Conservation (phyloP, 2,329 filamentous ascomycete genomes). For the Colletotrichum godetiae region DNA sequence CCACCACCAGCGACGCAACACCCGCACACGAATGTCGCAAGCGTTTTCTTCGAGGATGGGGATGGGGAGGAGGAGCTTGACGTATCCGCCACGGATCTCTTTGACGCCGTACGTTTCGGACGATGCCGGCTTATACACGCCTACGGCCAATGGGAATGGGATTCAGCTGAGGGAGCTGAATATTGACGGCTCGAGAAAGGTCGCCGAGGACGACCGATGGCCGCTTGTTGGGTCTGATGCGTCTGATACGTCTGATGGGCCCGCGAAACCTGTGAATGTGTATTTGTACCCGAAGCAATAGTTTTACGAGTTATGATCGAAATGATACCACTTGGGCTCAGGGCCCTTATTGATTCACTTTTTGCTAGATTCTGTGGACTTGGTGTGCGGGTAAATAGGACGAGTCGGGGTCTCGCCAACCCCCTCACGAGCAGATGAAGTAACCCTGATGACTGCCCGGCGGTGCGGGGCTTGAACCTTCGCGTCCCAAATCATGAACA, state of each 20-base stretch:
- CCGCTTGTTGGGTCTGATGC: slow-evolving; percentile 5
- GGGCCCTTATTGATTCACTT: background rate
- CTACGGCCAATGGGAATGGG: background rate
- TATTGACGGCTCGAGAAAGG: slow-evolving; percentile 1
- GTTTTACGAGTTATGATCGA: slow-evolving; percentile 30
- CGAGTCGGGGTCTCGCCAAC: too few relatives aligned
- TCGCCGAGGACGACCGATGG: slow-evolving; percentile 11
- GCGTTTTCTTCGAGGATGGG: slow-evolving; percentile 4
- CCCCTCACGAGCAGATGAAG: too few relatives aligned
- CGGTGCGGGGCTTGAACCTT: too few relatives aligned
- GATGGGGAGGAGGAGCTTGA: background rate
- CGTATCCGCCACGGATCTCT: slow-evolving; percentile 17
- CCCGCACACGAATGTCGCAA: background rate
- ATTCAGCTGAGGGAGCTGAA: slow-evolving; percentile 26
- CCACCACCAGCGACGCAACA: background rate
- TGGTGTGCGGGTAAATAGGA: background rate
- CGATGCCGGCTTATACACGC: slow-evolving; percentile 5
- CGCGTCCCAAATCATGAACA: too few relatives aligned
- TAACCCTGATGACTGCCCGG: too few relatives aligned
- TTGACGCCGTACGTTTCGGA: slow-evolving; percentile 12
- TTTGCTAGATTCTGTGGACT: background rate
- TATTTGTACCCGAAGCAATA: slow-evolving; percentile 27
- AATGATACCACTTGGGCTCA: slow-evolving; percentile 30
- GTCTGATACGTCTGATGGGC: background rate
- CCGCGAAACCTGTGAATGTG: slow-evolving; percentile 21